Evolutionary conservation across 1,284 basidiomycete species (phyloP), one percentile per base, ranked within the genome.

Genomic region (Moesziomyces globuligerus): DNA sequence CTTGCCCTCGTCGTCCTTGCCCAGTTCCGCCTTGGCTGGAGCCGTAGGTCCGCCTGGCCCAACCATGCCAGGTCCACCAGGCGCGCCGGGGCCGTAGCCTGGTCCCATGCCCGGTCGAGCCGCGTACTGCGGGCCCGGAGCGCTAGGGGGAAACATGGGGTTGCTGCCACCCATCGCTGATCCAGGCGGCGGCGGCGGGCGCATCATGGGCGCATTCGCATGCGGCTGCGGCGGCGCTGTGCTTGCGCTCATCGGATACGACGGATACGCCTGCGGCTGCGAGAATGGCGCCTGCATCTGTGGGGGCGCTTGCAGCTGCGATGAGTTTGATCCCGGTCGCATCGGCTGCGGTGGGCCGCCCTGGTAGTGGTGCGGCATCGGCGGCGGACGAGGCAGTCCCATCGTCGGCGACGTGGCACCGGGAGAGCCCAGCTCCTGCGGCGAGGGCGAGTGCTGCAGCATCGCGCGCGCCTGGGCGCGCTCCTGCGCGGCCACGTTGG

Each of bases 401-500:
- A 48, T 56, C 21, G 23, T 28, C 4, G 57, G 50, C 24, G 51
- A 47, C 7, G 58, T 42, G 15, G 47, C 53, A 18, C 54, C 40
- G 13, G 65, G 59, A 28, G 62, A 58, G 39, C 39, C 36, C 13
- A 58, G 26, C 9, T 65, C 68, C 13, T 46, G 43, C 42, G 66
- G 61, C 45, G 62, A 62, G 8, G 58, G 58, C 38, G 57, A 67
- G 44, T 55, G 58, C 28, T 47, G 58, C 25, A 64, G 53, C 48
- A 64, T 72, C 25, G 59, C 52, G 7, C 66, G 48, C 17, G 67
- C 64, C 48, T 72, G 72, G 7, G 66, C 58, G 3, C 71, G 59
- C 58, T 74, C 68, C 21, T 67, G 50, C 15, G 73, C 70, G 2
- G 75, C 75, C 10, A 80, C 69, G 10, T 75, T 69, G 26, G 68